Base-by-base conservation (phyloP, 139 green algal species). In the Tetraselmis chui region DNA sequence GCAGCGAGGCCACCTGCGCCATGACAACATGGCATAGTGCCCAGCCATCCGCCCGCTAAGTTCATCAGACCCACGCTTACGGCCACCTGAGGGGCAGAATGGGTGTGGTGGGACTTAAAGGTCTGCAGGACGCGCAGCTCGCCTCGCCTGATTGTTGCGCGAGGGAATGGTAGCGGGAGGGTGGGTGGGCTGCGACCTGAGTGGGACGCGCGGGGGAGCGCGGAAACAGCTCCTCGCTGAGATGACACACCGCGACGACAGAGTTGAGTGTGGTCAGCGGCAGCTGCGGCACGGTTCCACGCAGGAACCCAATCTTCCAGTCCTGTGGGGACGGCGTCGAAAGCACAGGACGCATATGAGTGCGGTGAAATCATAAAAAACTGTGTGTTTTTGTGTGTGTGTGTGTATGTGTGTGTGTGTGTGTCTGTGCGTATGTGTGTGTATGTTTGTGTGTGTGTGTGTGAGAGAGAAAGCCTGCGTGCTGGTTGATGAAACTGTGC, bases 11-110 rank as follows among this genome's bases (percentile, higher is more conserved):
- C 93, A 22, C 94, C 94, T 0, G 92, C 89, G 11, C 93, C 94
- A 80, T 95, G 91, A 84, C 93, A 97, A 77, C 79, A 90, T 18
- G 93, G 94, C 89, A 96, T 92, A 31, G 87, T 90, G 1, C 94
- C 94, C 78, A 94, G 88, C 91, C 92, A 95, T 79, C 86, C 84
- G 0, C 92, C 93, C 11, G 87, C 27, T 45, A 94, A 80, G 81
- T 96, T 96, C 90, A 96, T 94, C 23, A 83, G 24, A 0, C 86
- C 93, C n/a, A 95, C 91, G 32, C 83, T 90, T 1, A 90, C 28
- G 1, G 91, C 89, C 1, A 96, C 88, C 1, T 24, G 45, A 18
- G 18, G 45, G 45, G 45, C 45, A 67, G 45, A 67, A 67, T 24
- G 31, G n/a, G n/a, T n/a, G n/a, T n/a, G n/a, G n/a, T n/a, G n/a